phyloP scores from a whole-genome alignment of 331 rosid species.

The Rhamnella rubrinervis region DNA sequence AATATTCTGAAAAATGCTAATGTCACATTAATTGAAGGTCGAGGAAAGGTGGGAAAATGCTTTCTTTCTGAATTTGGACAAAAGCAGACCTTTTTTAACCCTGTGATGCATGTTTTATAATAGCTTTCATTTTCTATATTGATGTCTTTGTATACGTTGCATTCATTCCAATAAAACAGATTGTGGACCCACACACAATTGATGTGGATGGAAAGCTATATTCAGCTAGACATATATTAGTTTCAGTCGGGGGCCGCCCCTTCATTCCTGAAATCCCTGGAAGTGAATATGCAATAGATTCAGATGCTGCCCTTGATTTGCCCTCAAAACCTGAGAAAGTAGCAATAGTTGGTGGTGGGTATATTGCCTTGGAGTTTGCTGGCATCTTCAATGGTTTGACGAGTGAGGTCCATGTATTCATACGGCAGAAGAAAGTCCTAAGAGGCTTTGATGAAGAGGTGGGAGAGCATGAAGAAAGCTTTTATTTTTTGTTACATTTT shows the following conservation, averaged over 20 bases:
- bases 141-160: neutral
- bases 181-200: conserved; percentile 83
- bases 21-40: conserved; percentile 86
- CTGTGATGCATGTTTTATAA: neutral
- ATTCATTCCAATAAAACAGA: conserved; percentile 36
- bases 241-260: conserved; percentile 90
- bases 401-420: conserved; percentile 80
- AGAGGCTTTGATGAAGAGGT: conserved; percentile 99
- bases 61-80: conserved; percentile 10
- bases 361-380: conserved; percentile 96
- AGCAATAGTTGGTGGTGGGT: conserved; percentile 98
- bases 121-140: neutral
- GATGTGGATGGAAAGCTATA: conserved; percentile 82
- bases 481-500: conserved; percentile 3
- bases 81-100: conserved; percentile 4
- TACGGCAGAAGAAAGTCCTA: conserved; percentile 81
- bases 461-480: conserved; percentile 20
- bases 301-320: conserved; percentile 97
- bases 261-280: conserved; percentile 96
- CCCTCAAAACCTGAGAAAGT: conserved; percentile 82
- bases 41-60: conserved; percentile 68
- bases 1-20: conserved; percentile 57
- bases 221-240: conserved; percentile 79
- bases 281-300: conserved; percentile 77
- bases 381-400: conserved; percentile 85